Base-by-base conservation (phyloP, 441 rosid genomes). In the Geranium incanum region DNA sequence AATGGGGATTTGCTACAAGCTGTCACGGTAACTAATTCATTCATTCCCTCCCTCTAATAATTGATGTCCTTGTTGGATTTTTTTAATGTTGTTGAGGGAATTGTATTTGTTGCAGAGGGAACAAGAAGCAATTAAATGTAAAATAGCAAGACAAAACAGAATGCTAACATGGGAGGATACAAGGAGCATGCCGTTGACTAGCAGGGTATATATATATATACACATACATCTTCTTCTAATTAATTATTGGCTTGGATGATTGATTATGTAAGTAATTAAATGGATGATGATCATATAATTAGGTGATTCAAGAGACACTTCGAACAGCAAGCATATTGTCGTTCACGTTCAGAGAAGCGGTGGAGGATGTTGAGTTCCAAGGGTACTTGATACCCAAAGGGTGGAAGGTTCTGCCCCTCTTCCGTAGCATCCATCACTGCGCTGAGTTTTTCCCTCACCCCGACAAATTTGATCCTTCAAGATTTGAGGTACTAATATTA, bases 361-460 rank as follows among this genome's bases (percentile, higher is more conserved):
- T 87, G 0, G 45, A 93, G 76, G 98, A 93, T 68, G 93, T 93
- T 8, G 95, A 93, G 66, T 84, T 72, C 72, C 82, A 88, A 76
- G 98, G 98, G 0, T 93, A 75, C 72, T 68, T 81, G 19, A 91
- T 93, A 80, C 98, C 98, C 3, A 87, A 77, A 80, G 97, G 98
- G 23, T 93, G 98, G 97, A 93, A 93, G 76, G 92, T 93, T 72
- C 90, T 93, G 67, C 98, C 97, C 64, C 94, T 93, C 75, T 93
- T 93, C 69, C 81, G 98, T 70, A 82, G 74, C 80, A 88, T 93
- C 70, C 98, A 93, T 78, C 98, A 91, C 72, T 83, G 80, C 45
- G 78, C 91, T 2, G 87, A 91, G 65, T 81, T 83, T 76, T 93
- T 87, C 74, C 97, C 97, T 67, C 84, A 85, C 11, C 98, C 98